phyloP scores from a whole-genome alignment of 2,329 filamentous ascomycete species.

The Xylariaceae sp. region DNA sequence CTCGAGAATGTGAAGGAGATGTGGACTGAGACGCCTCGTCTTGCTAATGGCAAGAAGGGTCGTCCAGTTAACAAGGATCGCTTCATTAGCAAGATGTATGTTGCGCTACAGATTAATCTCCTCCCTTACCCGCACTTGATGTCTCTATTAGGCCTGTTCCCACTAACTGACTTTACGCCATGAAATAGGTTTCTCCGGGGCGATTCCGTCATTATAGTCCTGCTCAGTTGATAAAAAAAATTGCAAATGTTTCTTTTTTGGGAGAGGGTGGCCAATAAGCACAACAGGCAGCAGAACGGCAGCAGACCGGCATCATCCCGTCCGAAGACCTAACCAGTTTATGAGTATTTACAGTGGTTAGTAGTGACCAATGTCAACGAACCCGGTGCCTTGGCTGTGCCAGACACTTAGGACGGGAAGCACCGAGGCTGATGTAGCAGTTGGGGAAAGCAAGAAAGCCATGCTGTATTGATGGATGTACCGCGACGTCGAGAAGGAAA shows the following conservation, averaged over 20 bases:
- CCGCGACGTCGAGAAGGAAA: slow-evolving; percentile 20
- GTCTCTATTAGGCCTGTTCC: no score
- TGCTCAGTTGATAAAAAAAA: slow-evolving; percentile 59
- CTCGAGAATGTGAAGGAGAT: slow-evolving; percentile 97
- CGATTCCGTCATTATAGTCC: slow-evolving; percentile 81
- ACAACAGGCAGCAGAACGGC: no score
- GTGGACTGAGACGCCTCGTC: slow-evolving; percentile 92
- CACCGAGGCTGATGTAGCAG: slow-evolving; percentile 6
- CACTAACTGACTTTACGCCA: no score
- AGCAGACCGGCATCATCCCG: slow-evolving; percentile 6
- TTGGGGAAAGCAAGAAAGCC: no score
- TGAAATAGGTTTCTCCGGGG: slow-evolving; percentile 82
- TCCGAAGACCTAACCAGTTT: slow-evolving; percentile 5
- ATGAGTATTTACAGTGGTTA: slow-evolving; percentile 1
- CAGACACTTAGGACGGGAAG: slow-evolving; percentile 5
- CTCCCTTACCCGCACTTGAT: background rate
- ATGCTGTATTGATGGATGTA: slow-evolving; percentile 10
- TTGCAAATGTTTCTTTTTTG: background rate
- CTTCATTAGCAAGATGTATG: slow-evolving; percentile 97
- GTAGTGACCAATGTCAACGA: slow-evolving; percentile 1
- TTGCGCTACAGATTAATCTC: background rate
- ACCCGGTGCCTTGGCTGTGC: slow-evolving; percentile 3
- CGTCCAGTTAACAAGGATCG: slow-evolving; percentile 93
- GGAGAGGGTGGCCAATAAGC: no score
- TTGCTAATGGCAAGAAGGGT: slow-evolving; percentile 82